These are phyloP conservation scores for Cochlearia excelsa DNA, from an alignment of 345 rosid species.

Conservation along the genomic window DNA sequence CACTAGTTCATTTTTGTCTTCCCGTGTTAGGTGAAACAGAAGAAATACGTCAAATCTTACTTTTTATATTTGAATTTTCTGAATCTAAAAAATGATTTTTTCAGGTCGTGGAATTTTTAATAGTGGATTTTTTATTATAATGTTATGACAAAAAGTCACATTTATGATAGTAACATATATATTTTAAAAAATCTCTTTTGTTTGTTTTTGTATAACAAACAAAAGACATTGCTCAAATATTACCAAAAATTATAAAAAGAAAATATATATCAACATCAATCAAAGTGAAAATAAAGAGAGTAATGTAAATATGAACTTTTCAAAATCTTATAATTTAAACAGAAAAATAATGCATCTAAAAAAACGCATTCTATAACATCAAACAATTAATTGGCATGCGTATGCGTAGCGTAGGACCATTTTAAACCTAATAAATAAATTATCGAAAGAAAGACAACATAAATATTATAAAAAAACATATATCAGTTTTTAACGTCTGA, in stretches of 20 bases:
- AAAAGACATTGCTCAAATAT: too few relatives aligned
- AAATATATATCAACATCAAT: too few relatives aligned
- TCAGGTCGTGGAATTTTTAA: not conserved
- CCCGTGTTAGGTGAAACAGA: constrained; percentile 31
- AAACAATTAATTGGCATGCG: constrained; percentile 23
- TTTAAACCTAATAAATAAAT: constrained; percentile 6
- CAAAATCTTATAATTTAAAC: too few relatives aligned
- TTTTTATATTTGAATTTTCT: constrained; percentile 10
- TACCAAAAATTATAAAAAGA: too few relatives aligned
- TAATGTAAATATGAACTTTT: too few relatives aligned
- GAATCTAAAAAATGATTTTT: constrained; percentile 14
- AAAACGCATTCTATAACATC: not conserved
- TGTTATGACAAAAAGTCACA: not conserved
- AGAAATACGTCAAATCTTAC: constrained; percentile 10
- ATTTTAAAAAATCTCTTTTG: too few relatives aligned
- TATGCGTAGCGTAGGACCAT: constrained; percentile 24
- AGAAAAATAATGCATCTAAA: not conserved
- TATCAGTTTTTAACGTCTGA: constrained; percentile 33
- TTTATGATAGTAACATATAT: too few relatives aligned
- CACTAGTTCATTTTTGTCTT: constrained; percentile 31
- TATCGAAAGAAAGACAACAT: constrained; percentile 16
- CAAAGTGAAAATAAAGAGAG: too few relatives aligned
- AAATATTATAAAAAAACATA: not conserved
- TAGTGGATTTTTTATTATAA: not conserved
- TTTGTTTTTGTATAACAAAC: too few relatives aligned